Evolutionary conservation across 768 basidiomycete genomes (phyloP), one percentile per base, ranked within the genome.

Genomic region (Suillus discolor): DNA sequence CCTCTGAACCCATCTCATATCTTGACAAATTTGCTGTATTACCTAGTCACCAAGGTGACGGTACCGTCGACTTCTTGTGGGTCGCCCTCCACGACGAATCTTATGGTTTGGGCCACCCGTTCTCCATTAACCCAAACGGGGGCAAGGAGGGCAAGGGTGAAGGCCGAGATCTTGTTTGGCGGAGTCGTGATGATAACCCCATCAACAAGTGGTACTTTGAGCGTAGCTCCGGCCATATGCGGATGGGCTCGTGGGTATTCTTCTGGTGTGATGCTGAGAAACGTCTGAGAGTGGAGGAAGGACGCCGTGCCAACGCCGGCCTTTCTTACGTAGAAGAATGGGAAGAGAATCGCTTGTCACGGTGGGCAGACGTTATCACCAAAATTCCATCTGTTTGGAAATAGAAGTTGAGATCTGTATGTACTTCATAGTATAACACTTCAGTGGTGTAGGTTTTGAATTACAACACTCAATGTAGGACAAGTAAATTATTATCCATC

Each of bases 181-280:
- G 97, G 55, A 92, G 90, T 75, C 85, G 97, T 63, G 84, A 91
- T 8, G 85, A 97, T 79, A 99, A 99, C 77, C 96, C 96, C 0
- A 89, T 99, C 64, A 99, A 99, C 80, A 97, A 96, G 79, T 99
- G 97, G 97, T 99, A 99, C 79, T 98, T 94, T 69, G 97, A 99
- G 73, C 89, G 97, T 41, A 93, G 91, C 74, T 91, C 90, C 23
- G 97, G 97, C 23, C 96, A 98, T 79, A 67, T 95, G 45, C 85
- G 93, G 68, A 85, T 91, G 82, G 91, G 90, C 13, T 81, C 88
- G 31, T 99, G 97, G 94, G 89, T 94, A 54, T 77, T 99, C 71
- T 99, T 99, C 78, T 99, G 97, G 97, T 97, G 96, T 77, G 97
- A 99, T 79, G 94, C 91, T 1, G 97, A 99, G 81, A 93, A 90